Evolutionary conservation across 306 rosid genomes (phyloP).

Genomic region (Casuarina glauca): DNA sequence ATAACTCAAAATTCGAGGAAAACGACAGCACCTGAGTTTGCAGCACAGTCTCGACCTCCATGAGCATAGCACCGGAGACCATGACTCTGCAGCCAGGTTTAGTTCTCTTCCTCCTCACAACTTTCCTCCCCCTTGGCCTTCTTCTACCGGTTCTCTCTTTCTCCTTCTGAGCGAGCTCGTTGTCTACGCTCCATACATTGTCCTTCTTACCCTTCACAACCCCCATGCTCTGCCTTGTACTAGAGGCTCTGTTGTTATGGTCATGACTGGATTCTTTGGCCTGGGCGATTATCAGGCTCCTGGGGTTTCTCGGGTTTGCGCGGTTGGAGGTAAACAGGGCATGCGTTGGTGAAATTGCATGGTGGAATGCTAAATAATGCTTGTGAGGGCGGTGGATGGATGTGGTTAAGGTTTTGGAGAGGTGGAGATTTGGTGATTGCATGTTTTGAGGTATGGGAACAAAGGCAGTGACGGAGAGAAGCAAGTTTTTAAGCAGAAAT

Average conservation of each 20-base stretch:
- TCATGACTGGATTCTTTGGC: slow-evolving; percentile 34
- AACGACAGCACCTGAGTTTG: slow-evolving; percentile 66
- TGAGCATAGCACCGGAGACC: slow-evolving; percentile 79
- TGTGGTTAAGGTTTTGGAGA: slow-evolving; percentile 28
- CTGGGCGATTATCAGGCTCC: slow-evolving; percentile 34
- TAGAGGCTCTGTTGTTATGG: slow-evolving; percentile 4
- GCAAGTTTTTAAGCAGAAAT: too few relatives aligned
- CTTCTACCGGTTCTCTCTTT: slow-evolving; percentile 25
- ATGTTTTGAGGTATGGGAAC: slow-evolving; percentile 15
- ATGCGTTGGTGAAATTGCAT: slow-evolving; percentile 39
- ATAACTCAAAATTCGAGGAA: background rate
- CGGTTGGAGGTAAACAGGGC: slow-evolving; percentile 30
- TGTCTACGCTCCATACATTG: slow-evolving; percentile 89
- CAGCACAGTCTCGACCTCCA: slow-evolving; percentile 83
- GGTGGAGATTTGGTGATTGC: slow-evolving; percentile 48
- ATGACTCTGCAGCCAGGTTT: slow-evolving; percentile 35
- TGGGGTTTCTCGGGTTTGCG: slow-evolving; percentile 37
- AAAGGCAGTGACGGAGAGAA: background rate
- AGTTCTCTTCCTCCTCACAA: slow-evolving; percentile 42
- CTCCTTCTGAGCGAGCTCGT: slow-evolving; percentile 52
- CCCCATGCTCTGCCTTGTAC: slow-evolving; percentile 22
- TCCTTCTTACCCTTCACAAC: slow-evolving; percentile 68
- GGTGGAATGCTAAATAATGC: slow-evolving; percentile 37
- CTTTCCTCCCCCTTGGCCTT: slow-evolving; percentile 45
- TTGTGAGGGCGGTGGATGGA: background rate